Evolutionary conservation across 805 yeast species (phyloP).

Genomic region (Suhomyces kilbournensis): DNA sequence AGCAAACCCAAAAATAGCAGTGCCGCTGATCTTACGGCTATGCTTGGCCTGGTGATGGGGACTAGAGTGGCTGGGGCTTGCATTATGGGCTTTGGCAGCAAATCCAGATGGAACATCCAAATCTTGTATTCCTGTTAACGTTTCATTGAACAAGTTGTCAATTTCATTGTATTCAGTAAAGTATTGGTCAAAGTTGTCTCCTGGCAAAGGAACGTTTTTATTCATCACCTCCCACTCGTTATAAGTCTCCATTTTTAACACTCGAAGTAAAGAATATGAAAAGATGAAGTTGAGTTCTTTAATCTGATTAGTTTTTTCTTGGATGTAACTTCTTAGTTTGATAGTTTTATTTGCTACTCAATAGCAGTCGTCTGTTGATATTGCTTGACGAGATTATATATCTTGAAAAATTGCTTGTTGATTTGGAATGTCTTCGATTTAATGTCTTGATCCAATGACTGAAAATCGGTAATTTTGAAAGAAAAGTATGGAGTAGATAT

Average conservation of each 20-base stretch:
- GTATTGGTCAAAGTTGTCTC: slow-evolving; percentile 52
- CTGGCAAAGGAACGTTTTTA: slow-evolving; percentile 43
- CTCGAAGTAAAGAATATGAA: background rate
- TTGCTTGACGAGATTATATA: background rate
- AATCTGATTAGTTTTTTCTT: too few species aligned
- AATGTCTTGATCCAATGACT: background rate
- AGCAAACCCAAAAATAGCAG: slow-evolving; percentile 74
- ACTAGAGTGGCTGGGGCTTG: background rate
- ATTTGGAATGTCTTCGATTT: background rate
- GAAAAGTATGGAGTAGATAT: background rate
- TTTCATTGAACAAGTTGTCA: slow-evolving; percentile 55
- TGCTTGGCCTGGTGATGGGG: slow-evolving; percentile 33
- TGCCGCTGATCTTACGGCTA: slow-evolving; percentile 66
- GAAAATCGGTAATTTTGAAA: background rate
- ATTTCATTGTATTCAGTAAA: slow-evolving; percentile 45
- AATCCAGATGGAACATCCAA: slow-evolving; percentile 58
- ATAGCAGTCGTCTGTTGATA: background rate
- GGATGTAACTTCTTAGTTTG: too few species aligned
- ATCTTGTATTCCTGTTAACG: slow-evolving; percentile 55
- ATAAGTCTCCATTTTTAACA: slow-evolving; percentile 22
- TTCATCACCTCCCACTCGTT: slow-evolving; percentile 25
- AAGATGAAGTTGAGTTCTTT: background rate
- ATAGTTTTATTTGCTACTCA: background rate
- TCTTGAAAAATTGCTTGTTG: too few species aligned
- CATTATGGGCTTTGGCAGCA: slow-evolving; percentile 14